Base-by-base conservation (phyloP, 2,329 filamentous ascomycete species). In the Corniculantispora saksenae region DNA sequence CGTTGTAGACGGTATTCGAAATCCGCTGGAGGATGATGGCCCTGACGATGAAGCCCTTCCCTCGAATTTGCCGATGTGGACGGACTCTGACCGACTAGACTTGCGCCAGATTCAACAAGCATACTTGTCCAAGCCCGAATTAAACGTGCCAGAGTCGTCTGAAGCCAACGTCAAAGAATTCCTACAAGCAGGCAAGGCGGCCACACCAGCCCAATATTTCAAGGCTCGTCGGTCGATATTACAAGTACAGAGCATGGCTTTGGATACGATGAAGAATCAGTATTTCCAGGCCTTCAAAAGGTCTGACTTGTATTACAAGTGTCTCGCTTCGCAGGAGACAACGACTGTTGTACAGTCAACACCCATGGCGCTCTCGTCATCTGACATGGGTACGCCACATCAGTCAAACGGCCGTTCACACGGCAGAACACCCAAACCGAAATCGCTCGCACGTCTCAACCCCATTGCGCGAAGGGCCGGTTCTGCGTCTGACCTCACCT, bases 251-350 rank as follows among this genome's bases (percentile, higher is more conserved):
- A 94, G 92, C 21, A 84, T 87, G 2, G 91, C 94, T 0, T 84
- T 97, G 64, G 91, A 97, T 67, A 89, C 91, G 70, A 92, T 99
- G 87, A 90, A 93, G 72, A 87, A 88, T 25, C 87, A 85, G 17
- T 87, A 97, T 73, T 95, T 95, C 68, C 88, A 91, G 21, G 87
- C 86, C 23, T 99, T 99, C 81, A 97, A 94, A 73, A 91, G 89
- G 70, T 97, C 95, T 0, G 95, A 98, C 73, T 78, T 99, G 0
- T 99, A 93, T 75, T 98, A 95, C 82, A 99, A 99, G 76, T 97
- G 94, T 74, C 83, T 99, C 1, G 93, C 94, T 9, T 91, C 94
- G 15, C 92, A 97, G 72, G 93, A 97, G 77, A 84, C 86, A 50
- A 58, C 45, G 15, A 82, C 85, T 1, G 81, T 73, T 58, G 65